A percentile compares a stretch with the other conserved stretches of the same genome.
Evolutionary conservation across 257 asterid species (phyloP).

Genomic region (Salvia splendens): DNA sequence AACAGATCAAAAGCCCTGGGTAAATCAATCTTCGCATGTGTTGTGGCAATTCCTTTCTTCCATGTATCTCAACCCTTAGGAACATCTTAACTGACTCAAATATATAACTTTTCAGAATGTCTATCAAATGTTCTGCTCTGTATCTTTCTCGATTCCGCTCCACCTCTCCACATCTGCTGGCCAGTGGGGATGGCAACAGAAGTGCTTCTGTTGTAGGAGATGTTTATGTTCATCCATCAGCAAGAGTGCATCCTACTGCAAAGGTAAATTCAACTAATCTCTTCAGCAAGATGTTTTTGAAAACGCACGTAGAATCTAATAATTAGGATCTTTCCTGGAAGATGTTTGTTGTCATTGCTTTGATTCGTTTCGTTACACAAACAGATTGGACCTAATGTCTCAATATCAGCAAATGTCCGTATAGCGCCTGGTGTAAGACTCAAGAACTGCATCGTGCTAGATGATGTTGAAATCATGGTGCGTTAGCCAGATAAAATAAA

Average conservation of each 20-base stretch:
- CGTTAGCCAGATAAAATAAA: background rate
- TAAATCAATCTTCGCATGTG: slow-evolving; percentile 26
- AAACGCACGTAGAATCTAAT: background rate
- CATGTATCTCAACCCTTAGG: slow-evolving; percentile 6
- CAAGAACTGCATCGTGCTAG: slow-evolving; percentile 60
- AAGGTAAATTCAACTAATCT: slow-evolving; percentile 49
- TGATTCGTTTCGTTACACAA: background rate
- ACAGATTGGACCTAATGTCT: slow-evolving; percentile 87
- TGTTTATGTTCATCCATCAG: slow-evolving; percentile 75
- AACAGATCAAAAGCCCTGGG: slow-evolving; percentile 93
- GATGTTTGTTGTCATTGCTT: slow-evolving; percentile 9
- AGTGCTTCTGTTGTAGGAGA: slow-evolving; percentile 49
- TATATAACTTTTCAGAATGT: slow-evolving; percentile 55
- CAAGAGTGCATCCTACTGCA: slow-evolving; percentile 84
- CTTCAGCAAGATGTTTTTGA: slow-evolving; percentile 3
- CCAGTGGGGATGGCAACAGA: slow-evolving; percentile 51
- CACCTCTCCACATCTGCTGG: slow-evolving; percentile 52
- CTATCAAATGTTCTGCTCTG: slow-evolving; percentile 57
- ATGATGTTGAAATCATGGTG: slow-evolving; percentile 80
- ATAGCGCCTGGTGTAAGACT: slow-evolving; percentile 80
- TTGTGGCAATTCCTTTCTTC: slow-evolving; percentile 10
- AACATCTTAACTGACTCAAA: slow-evolving; percentile 20
- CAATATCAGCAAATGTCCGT: slow-evolving; percentile 86
- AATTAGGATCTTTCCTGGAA: background rate
- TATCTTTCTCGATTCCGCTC: slow-evolving; percentile 54